Evolutionary conservation across 2,329 filamentous ascomycete species (phyloP).

Genomic region (Phyllosticta citriasiana): DNA sequence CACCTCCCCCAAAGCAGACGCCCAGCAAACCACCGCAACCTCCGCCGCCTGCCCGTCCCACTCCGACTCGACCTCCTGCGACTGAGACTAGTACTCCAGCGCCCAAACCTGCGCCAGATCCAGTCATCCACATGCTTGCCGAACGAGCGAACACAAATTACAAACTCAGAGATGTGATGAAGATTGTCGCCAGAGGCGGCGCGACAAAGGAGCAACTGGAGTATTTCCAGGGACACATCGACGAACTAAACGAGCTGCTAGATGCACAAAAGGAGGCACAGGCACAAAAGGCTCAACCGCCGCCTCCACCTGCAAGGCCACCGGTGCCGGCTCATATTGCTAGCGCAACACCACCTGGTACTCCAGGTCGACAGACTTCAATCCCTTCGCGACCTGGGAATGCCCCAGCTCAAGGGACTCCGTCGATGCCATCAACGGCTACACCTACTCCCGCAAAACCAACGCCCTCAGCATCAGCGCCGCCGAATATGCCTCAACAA

Average conservation of each 20-base stretch:
- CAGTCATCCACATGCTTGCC: constrained; percentile 71
- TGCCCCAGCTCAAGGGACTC: background rate
- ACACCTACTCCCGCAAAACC: background rate
- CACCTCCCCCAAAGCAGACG: constrained; percentile 18
- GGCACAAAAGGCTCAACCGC: background rate
- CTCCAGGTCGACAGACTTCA: background rate
- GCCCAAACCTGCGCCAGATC: constrained; percentile 46
- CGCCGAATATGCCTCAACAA: constrained; percentile 7
- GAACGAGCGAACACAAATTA: constrained; percentile 65
- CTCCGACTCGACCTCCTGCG: constrained; percentile 3
- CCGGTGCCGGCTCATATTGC: background rate
- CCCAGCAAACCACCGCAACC: constrained; percentile 16
- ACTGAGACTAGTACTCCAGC: constrained; percentile 10
- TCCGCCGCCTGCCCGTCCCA: constrained; percentile 9
- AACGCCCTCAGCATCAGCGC: background rate
- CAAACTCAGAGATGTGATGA: constrained; percentile 69
- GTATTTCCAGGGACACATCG: constrained; percentile 71
- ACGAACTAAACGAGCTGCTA: constrained; percentile 56
- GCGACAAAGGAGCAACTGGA: constrained; percentile 62
- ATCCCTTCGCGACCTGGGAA: background rate
- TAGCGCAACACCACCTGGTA: background rate
- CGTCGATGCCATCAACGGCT: background rate
- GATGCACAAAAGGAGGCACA: constrained; percentile 27
- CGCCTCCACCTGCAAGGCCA: background rate
- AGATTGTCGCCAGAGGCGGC: constrained; percentile 66